Evolutionary conservation across 495 filamentous ascomycete genomes (phyloP), one percentile per base, ranked within the genome.

Genomic region (Parachaetomium inaequale): DNA sequence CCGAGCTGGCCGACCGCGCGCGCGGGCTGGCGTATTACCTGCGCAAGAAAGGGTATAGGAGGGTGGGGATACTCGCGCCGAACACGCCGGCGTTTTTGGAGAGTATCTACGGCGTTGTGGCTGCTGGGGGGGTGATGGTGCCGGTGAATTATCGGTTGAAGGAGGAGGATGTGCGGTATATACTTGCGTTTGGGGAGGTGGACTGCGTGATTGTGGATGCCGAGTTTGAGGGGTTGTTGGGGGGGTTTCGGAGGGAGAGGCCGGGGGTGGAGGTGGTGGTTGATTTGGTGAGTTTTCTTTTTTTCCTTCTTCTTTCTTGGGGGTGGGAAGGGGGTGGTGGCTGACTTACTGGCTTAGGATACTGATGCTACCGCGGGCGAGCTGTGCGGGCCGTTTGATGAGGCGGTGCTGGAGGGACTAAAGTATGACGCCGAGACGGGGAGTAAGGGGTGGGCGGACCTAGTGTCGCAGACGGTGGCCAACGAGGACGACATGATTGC

Each of bases 61-160:
- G 88, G 59, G 82, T 87, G 2, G 94, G 94, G 6, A 86, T 98
- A 42, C 79, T 98, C 5, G 85, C 84, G 23, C 87, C 95, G 1
- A 98, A 98, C 71, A 98, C 94, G 6, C 94, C 94, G 3, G 94
- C 92, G 0, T 97, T 97, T 71, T 77, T 98, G 21, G 93, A 98
- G 75, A 81, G 84, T 2, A 88, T 97, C 52, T 98, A 92, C 67
- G 94, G 89, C 7, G 89, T 97, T 68, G 86, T 85, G 2, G 94
- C 92, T 25, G 92, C 90, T 3, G 92, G 92, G 8, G 90, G 78
- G 11, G 82, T 96, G 11, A 64, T 90, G 65, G 86, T 96, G 62
- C 85, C 86, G 7, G 88, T 92, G n/a, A 98, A 98, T 68, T 94
- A 95, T 72, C 82, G 94, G 7, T 75, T 98, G 25, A 96, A 96